Evolutionary conservation across 768 basidiomycete species (phyloP), one percentile per base, ranked within the genome.

Genomic region (Nevesoporus exiguus): DNA sequence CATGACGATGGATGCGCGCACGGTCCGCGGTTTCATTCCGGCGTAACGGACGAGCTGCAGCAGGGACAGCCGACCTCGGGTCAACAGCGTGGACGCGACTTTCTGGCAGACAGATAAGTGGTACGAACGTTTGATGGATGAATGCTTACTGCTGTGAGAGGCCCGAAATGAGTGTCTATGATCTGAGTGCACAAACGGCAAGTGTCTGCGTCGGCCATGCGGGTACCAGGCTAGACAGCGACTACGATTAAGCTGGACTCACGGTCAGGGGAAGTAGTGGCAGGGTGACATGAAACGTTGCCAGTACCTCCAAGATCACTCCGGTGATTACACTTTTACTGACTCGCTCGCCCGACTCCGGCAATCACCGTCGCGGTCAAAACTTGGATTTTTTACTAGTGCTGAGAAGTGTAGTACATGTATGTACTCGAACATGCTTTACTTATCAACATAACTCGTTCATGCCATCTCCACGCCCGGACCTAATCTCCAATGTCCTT

Each of bases 11-110:
- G 83, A 79, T 25, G 85, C 84, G 49, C 88, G 83, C 14, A 86
- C 80, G 1, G 78, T 83, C 24, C 85, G 82, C 10, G 84, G 79
- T 62, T 83, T 87, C 25, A 92, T 70, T 27, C 74, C 76, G 1
- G 92, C 82, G 64, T 84, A 84, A 30, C 87, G 85, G 31, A 85
- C 75, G 47, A 96, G 66, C 60, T 88, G 84, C 9, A 76, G 55
- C 22, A 92, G 71, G 10, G 88, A 78, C n/a, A 96, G 74, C 41
- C 93, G 83, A n/a, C 93, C 93, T 30, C 88, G 80, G 42, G 81
- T 84, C n/a, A 96, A 77, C 19, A 96, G 76, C 19, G 79, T 77
- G 22, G 82, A 84, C 21, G 85, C 84, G 53, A 95, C 79, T 68
- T 80, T 83, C 93, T 96, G 58, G 13, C 14, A 30, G 34, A 36